Evolutionary conservation across 1,284 basidiomycete species (phyloP).

Genomic region (Malassezia obtusa): DNA sequence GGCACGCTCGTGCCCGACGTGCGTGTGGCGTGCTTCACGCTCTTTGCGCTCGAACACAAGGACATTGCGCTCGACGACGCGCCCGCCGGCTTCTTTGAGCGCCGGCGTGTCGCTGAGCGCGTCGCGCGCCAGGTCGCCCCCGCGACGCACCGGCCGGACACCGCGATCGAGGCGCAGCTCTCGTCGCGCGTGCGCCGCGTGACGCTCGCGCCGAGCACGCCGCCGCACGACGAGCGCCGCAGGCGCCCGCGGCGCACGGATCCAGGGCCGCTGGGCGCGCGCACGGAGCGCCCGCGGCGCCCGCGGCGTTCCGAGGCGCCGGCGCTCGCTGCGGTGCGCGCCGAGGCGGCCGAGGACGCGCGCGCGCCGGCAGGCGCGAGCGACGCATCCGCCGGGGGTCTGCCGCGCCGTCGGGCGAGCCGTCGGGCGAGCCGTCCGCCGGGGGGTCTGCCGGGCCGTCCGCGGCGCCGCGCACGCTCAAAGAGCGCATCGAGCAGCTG

Average conservation of each 20-base stretch:
- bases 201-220: neutral
- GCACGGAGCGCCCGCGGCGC: neutral
- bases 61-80: conserved; percentile 59
- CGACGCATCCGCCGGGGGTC: too few species aligned
- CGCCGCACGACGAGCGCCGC: neutral
- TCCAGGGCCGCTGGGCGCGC: neutral
- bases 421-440: too few species aligned
- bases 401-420: too few species aligned
- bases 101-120: conserved; percentile 51
- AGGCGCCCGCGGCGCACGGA: conserved; percentile 2
- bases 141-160: neutral
- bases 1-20: conserved; percentile 51
- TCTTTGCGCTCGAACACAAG: conserved; percentile 71
- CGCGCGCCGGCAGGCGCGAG: too few species aligned
- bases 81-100: conserved; percentile 66
- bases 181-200: conserved; percentile 9
- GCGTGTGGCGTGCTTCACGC: conserved; percentile 66
- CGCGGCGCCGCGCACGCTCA: conserved; percentile 14
- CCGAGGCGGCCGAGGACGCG: too few species aligned
- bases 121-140: conserved; percentile 3
- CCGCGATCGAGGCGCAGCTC: conserved; percentile 1
- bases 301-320: conserved; percentile 11
- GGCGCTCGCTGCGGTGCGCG: neutral
- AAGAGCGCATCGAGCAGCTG: conserved; percentile 37
- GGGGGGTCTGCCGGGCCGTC: neutral